Base-by-base conservation (phyloP, 208 protist genomes). In the Leishmania major region DNA sequence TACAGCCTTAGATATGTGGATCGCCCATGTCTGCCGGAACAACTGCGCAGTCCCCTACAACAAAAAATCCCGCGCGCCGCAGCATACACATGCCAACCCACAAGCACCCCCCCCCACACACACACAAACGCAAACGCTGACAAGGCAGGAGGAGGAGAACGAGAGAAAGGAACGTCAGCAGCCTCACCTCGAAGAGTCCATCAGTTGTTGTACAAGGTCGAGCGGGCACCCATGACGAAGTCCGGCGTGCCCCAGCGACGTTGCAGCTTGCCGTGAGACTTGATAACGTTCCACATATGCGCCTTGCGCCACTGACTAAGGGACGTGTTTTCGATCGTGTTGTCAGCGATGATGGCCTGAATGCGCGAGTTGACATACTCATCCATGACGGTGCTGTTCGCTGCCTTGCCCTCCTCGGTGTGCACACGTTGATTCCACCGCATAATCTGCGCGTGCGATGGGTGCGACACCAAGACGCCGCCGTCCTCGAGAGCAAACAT, bases 201-300 rank as follows among this genome's bases (percentile, higher is more conserved):
- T 86, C 82, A 88, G 71, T 88, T 91, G 80, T 87, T 90, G 81
- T 95, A 94, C 70, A 96, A 79, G 13, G 92, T 95, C 19, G 85
- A 87, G 35, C 90, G 88, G 4, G 86, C 91, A 43, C 94, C 94
- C 66, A 91, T 94, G 79, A 90, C 71, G 51, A 84, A 91, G 73
- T 97, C 90, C n/a, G 92, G 91, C 31, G 89, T 92, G 6, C 91
- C 91, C 92, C 92, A 97, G 57, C 89, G 91, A 25, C 91, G 87
- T 78, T 97, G 93, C 81, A 97, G 85, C 57, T 90, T 90, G 43
- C 91, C 94, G 78, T 97, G 94, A 13, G 88, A 75, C 88, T 96
- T 97, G 77, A 97, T 85, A 28, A 97, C 66, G 75, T 93, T 94
- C 92, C 94, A 96, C 88, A 97, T 97, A 81, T 97, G 94, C 22